Base-by-base conservation (phyloP, 1,284 basidiomycete species). In the Cystobasidium pallidum region DNA sequence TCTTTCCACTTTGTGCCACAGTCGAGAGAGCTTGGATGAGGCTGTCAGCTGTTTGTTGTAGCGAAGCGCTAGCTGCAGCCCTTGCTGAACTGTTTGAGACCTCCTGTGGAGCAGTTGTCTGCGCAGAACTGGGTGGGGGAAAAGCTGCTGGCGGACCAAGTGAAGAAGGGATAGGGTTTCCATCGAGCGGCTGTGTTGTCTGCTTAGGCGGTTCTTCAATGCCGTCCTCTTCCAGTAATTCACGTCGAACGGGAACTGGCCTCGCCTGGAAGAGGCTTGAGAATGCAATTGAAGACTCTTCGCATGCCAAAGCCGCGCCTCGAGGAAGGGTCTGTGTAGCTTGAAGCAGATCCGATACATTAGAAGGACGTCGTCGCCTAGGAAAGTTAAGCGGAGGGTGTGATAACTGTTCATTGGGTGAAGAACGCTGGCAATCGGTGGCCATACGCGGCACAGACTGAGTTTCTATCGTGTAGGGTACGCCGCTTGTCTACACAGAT, bases 241-340 rank as follows among this genome's bases (percentile, higher is more conserved):
- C 52, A 26, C 28, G 21, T 26, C 52, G 15, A 8, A 15, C 32
- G n/a, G 8, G 11, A 13, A n/a, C 54, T 8, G 26, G 19, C n/a
- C 45, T 28, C 1, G 39, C 17, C 3, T 39, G 21, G n/a, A 62
- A 49, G 13, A 62, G 11, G 21, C 59, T 62, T 62, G 39, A 43
- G 21, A 62, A 62, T 1, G 39, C 45, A 21, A 62, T 43, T 1
- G 59, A 62, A 11, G 59, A 62, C n/a, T 45, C 59, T 28, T 24
- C 45, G 32, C 59, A 15, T 1, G 59, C 63, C 3, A 65, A n/a
- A 34, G 43, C 59, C 6, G 45, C 45, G 24, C 59, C 59, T 10
- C 54, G 54, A n/a, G 54, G 54, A n/a, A 62, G 36, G 28, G 41
- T 49, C 26, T 62, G 41, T 30, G 59, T 45, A 19, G 59, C 45